phyloP scores from a whole-genome alignment of 176 grass and related monocot species.

The Lolium perenne region DNA sequence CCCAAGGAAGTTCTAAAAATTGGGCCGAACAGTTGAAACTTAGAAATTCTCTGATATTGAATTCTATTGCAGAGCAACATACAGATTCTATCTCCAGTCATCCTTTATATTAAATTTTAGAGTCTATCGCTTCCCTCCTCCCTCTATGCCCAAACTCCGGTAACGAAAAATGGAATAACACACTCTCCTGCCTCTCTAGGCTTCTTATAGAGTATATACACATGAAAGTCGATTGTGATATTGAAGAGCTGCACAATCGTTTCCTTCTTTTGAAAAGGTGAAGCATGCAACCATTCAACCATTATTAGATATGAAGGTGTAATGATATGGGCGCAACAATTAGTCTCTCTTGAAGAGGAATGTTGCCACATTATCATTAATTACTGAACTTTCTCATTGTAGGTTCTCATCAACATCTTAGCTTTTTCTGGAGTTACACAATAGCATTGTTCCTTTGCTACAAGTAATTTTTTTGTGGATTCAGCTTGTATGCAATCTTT shows the following conservation, averaged over 20 bases:
- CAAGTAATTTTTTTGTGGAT: too few relatives aligned
- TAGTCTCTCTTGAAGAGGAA: not conserved
- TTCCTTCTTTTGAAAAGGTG: constrained; percentile 94
- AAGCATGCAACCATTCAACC: not conserved
- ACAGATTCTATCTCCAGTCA: too few relatives aligned
- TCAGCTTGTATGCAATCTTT: too few relatives aligned
- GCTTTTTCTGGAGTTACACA: too few relatives aligned
- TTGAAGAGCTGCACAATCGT: constrained; percentile 92
- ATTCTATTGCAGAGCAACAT: constrained; percentile 58
- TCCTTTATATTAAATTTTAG: constrained; percentile 63
- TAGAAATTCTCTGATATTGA: constrained; percentile 57
- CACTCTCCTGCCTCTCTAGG: constrained; percentile 42
- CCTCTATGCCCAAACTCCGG: constrained; percentile 44
- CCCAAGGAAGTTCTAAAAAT: constrained; percentile 50
- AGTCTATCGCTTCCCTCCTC: constrained; percentile 51
- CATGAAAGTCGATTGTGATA: constrained; percentile 74
- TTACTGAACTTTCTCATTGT: too few relatives aligned
- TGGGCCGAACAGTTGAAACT: constrained; percentile 66
- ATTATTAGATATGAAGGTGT: not conserved
- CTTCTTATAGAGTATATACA: constrained; percentile 74
- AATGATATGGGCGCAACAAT: not conserved
- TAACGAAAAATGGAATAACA: constrained; percentile 62
- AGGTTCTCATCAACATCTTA: too few relatives aligned
- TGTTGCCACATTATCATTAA: not conserved
- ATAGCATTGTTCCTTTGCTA: too few relatives aligned